These are phyloP conservation scores for Pleurotus djamor DNA, from an alignment of 768 basidiomycete species.

Conservation along the genomic window DNA sequence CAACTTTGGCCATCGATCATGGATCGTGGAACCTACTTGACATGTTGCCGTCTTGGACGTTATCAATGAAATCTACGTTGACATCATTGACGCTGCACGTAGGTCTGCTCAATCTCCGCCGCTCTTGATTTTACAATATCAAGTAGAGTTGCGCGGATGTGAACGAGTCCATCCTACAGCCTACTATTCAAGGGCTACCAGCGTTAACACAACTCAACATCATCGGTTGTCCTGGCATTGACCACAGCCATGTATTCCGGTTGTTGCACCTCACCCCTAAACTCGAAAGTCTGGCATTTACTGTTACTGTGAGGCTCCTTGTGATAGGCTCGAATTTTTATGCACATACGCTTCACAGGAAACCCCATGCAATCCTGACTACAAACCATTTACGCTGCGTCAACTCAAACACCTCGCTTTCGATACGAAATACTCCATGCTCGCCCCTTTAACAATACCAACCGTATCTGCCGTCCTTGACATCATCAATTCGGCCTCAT, in stretches of 20 bases:
- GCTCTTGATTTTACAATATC: not conserved
- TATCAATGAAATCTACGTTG: slow-evolving; percentile 38
- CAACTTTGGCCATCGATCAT: slow-evolving; percentile 49
- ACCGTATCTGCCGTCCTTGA: slow-evolving; percentile 27
- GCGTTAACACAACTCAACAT: slow-evolving; percentile 58
- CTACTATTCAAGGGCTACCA: slow-evolving; percentile 47
- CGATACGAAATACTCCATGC: slow-evolving; percentile 38
- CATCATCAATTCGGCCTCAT: slow-evolving; percentile 24
- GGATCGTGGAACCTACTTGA: slow-evolving; percentile 66
- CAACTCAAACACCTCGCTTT: slow-evolving; percentile 50
- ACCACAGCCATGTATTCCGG: slow-evolving; percentile 48
- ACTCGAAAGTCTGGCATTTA: slow-evolving; percentile 61
- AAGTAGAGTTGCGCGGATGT: slow-evolving; percentile 54
- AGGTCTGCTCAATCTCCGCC: slow-evolving; percentile 21
- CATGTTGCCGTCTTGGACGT: slow-evolving; percentile 55
- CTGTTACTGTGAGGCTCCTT: slow-evolving; percentile 45
- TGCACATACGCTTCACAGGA: slow-evolving; percentile 26
- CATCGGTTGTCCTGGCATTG: slow-evolving; percentile 54
- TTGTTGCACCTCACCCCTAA: slow-evolving; percentile 46
- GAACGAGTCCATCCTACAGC: slow-evolving; percentile 48
- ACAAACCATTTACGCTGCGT: slow-evolving; percentile 31
- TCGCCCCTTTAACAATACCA: slow-evolving; percentile 25
- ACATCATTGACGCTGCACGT: slow-evolving; percentile 60
- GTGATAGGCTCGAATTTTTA: slow-evolving; percentile 1
- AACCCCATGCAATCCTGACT: slow-evolving; percentile 20